A percentile compares a stretch with the other conserved stretches of the same genome.
Evolutionary conservation across 257 asterid species (phyloP).

Genomic region (Datura wrightii): DNA sequence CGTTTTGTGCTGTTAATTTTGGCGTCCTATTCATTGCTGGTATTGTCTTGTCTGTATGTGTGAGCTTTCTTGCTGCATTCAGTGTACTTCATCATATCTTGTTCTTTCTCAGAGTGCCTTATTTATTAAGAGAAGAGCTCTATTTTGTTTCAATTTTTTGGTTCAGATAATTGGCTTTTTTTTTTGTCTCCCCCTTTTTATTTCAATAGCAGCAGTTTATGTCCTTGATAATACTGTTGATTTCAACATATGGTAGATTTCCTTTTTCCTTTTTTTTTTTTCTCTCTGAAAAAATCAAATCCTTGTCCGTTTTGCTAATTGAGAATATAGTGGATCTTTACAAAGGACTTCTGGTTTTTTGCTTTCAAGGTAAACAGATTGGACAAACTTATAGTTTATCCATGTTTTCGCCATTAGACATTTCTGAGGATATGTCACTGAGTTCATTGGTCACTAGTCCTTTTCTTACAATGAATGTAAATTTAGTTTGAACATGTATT

Average conservation of each 20-base stretch:
- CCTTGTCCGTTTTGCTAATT: not conserved
- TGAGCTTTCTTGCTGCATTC: not conserved
- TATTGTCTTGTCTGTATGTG: not conserved
- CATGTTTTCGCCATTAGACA: not conserved
- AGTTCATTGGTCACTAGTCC: not conserved
- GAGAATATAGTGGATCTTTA: conserved; percentile 10
- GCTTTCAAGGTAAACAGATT: conserved; percentile 14
- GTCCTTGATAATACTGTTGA: not conserved
- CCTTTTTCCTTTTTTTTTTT: not conserved
- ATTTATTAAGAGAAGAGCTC: not conserved
- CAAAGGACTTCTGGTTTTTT: not conserved
- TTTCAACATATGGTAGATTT: not conserved
- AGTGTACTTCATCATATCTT: not conserved
- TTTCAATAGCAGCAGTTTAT: not conserved
- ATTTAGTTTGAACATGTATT: not conserved
- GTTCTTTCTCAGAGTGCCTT: not conserved
- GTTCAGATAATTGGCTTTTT: not conserved
- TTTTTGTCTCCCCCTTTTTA: not conserved
- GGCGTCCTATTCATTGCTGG: not conserved
- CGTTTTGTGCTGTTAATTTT: not conserved
- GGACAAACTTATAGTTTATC: not conserved
- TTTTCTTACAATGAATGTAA: conserved; percentile 12
- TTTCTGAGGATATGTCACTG: not conserved
- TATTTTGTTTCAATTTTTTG: not conserved
- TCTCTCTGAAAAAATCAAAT: not conserved